Base-by-base conservation (phyloP, 2,329 filamentous ascomycete species). In the Eurotiales sp. region DNA sequence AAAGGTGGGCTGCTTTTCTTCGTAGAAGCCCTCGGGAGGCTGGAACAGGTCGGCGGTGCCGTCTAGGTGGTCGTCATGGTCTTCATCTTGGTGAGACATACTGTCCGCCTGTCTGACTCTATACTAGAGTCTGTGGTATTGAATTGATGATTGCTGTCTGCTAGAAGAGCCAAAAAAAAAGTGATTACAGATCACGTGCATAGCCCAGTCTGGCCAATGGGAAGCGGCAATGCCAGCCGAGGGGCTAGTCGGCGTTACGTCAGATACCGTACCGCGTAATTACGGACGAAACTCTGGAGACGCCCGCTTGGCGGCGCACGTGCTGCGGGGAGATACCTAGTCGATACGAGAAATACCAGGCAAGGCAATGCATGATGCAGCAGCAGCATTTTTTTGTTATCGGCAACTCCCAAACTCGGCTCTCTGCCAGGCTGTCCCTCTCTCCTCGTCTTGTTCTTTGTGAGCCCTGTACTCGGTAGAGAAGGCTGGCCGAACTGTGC, bases 11-110 rank as follows among this genome's bases (percentile, higher is more conserved):
- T 85, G 81, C 43, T 88, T 87, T 42, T 90, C 85, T 1, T 89
- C 84, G 42, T 89, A 93, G 74, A 82, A 96, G 64, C 83, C 88
- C 50, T 83, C 80, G 6, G 91, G 91, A 58, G 95, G 91, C 49
- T 86, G 73, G 74, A 96, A 95, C 58, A 95, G 75, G 64, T 74
- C 73, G 46, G 21, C 25, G 21, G 45, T 32, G 53, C 67, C 66
- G 7, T 65, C 63, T 21, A 74, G 71, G 47, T 75, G 56, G 7
- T 23, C 23, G 19, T 48, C 51, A 22, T 62, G 55, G 41, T 66
- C 62, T 27, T 61, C 62, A 39, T 49, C 37, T 11, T 46, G 59
- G 42, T 65, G 59, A n/a, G 22, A n/a, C 55, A 55, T 59, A n/a
- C n/a, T n/a, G n/a, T n/a, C n/a, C n/a, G n/a, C n/a, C n/a, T n/a